phyloP scores from a whole-genome alignment of 2,329 filamentous ascomycete genomes.

The Aspergillus nomiae region DNA sequence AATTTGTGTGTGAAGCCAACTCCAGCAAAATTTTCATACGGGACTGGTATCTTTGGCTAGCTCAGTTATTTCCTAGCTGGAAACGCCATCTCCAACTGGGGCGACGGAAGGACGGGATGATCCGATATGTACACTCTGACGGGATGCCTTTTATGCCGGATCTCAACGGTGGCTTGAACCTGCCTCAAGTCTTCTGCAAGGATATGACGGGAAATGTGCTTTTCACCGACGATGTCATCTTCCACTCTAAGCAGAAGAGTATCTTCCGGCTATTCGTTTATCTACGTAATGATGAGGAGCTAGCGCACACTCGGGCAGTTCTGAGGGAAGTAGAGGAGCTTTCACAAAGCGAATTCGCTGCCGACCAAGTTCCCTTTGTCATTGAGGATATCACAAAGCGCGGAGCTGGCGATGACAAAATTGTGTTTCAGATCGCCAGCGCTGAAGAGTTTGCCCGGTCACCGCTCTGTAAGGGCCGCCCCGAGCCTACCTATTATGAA shows the following conservation, averaged over 20 bases:
- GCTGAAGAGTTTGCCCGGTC: slow-evolving; percentile 33
- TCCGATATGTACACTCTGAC: slow-evolving; percentile 29
- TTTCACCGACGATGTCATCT: slow-evolving; percentile 40
- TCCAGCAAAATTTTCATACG: slow-evolving; percentile 34
- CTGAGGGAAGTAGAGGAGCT: slow-evolving; percentile 7
- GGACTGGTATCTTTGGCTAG: slow-evolving; percentile 35
- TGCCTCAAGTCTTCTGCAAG: slow-evolving; percentile 39
- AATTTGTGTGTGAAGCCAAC: slow-evolving; percentile 33
- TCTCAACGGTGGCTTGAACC: slow-evolving; percentile 31
- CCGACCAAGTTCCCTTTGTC: slow-evolving; percentile 11
- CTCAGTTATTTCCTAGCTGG: slow-evolving; percentile 35
- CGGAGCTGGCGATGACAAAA: no score
- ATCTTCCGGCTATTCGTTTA: slow-evolving; percentile 38
- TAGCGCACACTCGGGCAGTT: neutral
- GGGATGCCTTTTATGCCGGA: slow-evolving; percentile 38
- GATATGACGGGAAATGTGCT: slow-evolving; percentile 7
- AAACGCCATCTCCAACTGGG: slow-evolving; percentile 32
- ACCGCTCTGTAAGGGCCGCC: slow-evolving; percentile 29
- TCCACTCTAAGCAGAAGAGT: slow-evolving; percentile 25
- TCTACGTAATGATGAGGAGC: slow-evolving; percentile 12
- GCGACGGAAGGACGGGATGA: slow-evolving; percentile 30
- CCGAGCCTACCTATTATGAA: slow-evolving; percentile 32
- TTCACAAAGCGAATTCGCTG: slow-evolving; percentile 9
- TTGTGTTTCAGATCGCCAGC: slow-evolving; percentile 27
- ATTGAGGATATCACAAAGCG: slow-evolving; percentile 5